A percentile compares a stretch with the other conserved stretches of the same genome.
Conservation (phyloP, 106 monocot species). For the Gastrodia elata region DNA sequence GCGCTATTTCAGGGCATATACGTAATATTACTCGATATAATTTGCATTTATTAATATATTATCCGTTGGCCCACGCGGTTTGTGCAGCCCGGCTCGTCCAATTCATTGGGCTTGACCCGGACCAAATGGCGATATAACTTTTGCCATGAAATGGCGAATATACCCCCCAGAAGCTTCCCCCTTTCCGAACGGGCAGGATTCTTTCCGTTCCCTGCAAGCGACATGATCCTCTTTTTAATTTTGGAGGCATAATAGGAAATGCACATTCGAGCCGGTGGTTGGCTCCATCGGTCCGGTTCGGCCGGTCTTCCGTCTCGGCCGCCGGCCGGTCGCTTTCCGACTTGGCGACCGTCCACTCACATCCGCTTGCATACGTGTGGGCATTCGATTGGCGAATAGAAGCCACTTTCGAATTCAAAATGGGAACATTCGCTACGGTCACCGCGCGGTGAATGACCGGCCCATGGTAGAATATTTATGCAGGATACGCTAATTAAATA, state of each 20-base stretch:
- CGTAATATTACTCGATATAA: background rate
- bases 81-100: background rate
- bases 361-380: background rate
- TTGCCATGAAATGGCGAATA: background rate
- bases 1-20: background rate
- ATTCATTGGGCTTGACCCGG: background rate
- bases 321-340: background rate
- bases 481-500: background rate
- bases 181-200: background rate
- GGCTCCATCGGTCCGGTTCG: background rate
- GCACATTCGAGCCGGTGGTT: background rate
- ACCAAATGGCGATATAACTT: background rate
- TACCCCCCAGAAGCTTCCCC: background rate
- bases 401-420: background rate
- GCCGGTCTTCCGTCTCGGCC: background rate
- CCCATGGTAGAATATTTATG: background rate
- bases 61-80: conserved; percentile 3
- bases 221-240: background rate
- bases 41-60: background rate
- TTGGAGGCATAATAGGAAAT: background rate
- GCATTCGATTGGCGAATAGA: background rate
- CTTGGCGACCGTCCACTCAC: background rate
- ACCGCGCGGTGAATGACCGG: conserved; percentile 1
- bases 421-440: background rate
- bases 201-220: background rate